Evolutionary conservation across 2,329 filamentous ascomycete genomes (phyloP).

Genomic region (Aspergillus neoniger): DNA sequence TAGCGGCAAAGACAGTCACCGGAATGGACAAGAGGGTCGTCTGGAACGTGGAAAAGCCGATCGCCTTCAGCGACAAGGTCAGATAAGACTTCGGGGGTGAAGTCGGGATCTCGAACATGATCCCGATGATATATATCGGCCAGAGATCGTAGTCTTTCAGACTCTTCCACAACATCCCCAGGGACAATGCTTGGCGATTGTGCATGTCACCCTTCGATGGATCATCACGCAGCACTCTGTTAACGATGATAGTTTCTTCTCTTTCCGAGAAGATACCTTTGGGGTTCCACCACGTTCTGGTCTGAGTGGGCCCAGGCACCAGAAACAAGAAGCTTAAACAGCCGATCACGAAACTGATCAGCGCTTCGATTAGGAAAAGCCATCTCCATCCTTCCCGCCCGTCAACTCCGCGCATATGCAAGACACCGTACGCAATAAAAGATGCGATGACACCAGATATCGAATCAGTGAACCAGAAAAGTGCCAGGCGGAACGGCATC

Average conservation of each 20-base stretch:
- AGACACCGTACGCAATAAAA: constrained; percentile 39
- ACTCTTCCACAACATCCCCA: constrained; percentile 45
- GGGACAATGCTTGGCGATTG: constrained; percentile 38
- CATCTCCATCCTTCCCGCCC: constrained; percentile 48
- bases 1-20: constrained; percentile 54
- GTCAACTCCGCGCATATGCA: constrained; percentile 44
- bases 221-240: constrained; percentile 49
- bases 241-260: constrained; percentile 55
- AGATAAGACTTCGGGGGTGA: constrained; percentile 32
- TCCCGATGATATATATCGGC: constrained; percentile 56
- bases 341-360: constrained; percentile 47
- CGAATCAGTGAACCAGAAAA: constrained; percentile 42
- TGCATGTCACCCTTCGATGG: constrained; percentile 42
- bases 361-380: constrained; percentile 48
- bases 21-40: constrained; percentile 63
- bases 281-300: constrained; percentile 57
- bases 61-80: constrained; percentile 43
- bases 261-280: constrained; percentile 64
- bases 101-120: constrained; percentile 56
- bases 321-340: constrained; percentile 46
- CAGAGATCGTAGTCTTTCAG: constrained; percentile 48
- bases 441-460: constrained; percentile 36
- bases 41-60: constrained; percentile 53
- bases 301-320: constrained; percentile 44
- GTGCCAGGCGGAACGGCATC: constrained; percentile 37